phyloP scores from a whole-genome alignment of 2,329 filamentous ascomycete species.

The Aspergillus chevalieri region DNA sequence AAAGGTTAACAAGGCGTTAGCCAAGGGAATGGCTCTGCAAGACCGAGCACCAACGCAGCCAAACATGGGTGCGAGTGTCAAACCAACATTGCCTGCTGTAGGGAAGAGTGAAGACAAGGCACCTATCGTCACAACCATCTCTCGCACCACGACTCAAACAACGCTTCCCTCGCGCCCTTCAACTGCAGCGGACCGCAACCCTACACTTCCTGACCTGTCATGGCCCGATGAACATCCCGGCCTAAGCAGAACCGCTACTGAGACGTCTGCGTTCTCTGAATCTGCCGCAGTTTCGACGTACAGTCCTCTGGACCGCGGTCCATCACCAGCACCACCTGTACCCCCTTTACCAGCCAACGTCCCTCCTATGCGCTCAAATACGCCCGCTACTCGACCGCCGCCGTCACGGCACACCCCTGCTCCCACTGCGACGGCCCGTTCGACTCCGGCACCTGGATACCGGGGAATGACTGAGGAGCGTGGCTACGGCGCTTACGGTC shows the following conservation, averaged over 20 bases:
- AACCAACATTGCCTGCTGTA: conserved; percentile 59
- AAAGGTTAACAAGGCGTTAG: conserved; percentile 84
- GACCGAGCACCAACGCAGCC: conserved; percentile 48
- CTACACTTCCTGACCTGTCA: conserved; percentile 37
- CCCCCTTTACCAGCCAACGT: conserved; percentile 23
- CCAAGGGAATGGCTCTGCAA: conserved; percentile 59
- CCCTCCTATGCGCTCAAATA: conserved; percentile 19
- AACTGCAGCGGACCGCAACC: conserved; percentile 40
- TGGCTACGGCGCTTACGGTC: neutral
- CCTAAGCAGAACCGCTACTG: conserved; percentile 39
- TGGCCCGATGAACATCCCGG: conserved; percentile 36
- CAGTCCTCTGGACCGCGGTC: conserved; percentile 28
- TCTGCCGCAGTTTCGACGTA: conserved; percentile 28
- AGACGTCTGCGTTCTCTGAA: conserved; percentile 47
- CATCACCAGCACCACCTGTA: conserved; percentile 24
- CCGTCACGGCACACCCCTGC: conserved; percentile 20
- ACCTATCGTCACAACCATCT: conserved; percentile 22
- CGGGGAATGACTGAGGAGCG: conserved; percentile 17
- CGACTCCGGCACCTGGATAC: conserved; percentile 12
- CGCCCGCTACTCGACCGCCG: conserved; percentile 16
- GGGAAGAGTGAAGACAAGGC: conserved; percentile 42
- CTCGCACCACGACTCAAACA: conserved; percentile 49
- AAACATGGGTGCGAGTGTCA: conserved; percentile 22
- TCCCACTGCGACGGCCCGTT: conserved; percentile 17
- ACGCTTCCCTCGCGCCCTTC: conserved; percentile 59